Evolutionary conservation across 176 grass and related monocot species (phyloP).

Genomic region (Ensete glaucum): DNA sequence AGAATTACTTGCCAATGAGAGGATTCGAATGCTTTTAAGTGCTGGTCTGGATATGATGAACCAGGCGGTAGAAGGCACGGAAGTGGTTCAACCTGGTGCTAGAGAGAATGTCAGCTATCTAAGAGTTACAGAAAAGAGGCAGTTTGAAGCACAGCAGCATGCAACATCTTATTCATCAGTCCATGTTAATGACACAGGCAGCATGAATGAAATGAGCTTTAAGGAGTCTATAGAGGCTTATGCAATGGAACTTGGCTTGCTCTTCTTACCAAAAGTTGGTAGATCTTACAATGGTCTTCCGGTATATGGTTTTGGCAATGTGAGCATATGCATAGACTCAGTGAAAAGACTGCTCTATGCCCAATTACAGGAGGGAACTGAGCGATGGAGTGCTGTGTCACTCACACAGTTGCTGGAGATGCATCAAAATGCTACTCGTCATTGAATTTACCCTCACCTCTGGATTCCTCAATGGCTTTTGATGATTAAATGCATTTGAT

Average conservation of each 20-base stretch:
- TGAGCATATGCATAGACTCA: constrained; percentile 75
- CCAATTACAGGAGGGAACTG: constrained; percentile 49
- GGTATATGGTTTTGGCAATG: constrained; percentile 72
- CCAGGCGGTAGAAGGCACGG: constrained; percentile 60
- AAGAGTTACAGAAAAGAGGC: constrained; percentile 58
- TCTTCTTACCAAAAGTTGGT: constrained; percentile 78
- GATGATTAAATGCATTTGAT: neutral
- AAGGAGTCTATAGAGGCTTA: constrained; percentile 79
- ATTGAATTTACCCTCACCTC: constrained; percentile 10
- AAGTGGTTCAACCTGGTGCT: constrained; percentile 59
- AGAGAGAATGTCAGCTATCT: constrained; percentile 60
- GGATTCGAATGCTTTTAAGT: constrained; percentile 51
- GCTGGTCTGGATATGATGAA: constrained; percentile 86
- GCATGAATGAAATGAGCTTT: constrained; percentile 61
- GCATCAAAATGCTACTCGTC: constrained; percentile 30
- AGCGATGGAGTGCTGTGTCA: constrained; percentile 71
- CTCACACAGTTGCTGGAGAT: constrained; percentile 74
- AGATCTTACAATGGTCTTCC: constrained; percentile 70
- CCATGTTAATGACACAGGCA: constrained; percentile 22
- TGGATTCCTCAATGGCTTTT: neutral
- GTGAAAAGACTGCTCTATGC: constrained; percentile 69
- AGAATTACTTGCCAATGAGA: constrained; percentile 70
- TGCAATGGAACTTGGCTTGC: constrained; percentile 64
- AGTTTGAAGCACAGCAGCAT: constrained; percentile 67
- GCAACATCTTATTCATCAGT: constrained; percentile 28